A percentile compares a stretch with the other conserved stretches of the same genome.
phyloP scores from a whole-genome alignment of 179 eudicot species.

The Carnegiea gigantea region DNA sequence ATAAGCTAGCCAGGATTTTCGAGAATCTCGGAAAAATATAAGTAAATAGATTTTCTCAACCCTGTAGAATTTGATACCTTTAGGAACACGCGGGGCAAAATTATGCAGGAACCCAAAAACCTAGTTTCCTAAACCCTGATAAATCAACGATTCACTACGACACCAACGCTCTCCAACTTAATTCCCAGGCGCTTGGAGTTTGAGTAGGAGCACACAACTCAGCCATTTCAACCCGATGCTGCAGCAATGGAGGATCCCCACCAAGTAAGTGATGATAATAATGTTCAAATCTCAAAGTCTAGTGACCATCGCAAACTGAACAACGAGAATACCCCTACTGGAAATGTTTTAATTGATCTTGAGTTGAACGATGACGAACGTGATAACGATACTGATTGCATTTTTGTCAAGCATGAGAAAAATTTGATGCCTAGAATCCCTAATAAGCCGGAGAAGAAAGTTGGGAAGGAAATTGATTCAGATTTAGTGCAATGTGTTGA shows the following conservation, averaged over 20 bases:
- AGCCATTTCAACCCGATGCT: neutral
- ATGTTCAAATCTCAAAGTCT: neutral
- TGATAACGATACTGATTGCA: constrained; percentile 24
- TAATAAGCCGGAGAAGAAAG: constrained; percentile 13
- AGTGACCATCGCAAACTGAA: neutral
- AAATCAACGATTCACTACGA: too few species aligned
- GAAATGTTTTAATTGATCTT: constrained; percentile 7
- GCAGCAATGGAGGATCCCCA: neutral
- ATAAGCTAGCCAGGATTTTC: too few species aligned
- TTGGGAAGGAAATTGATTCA: neutral
- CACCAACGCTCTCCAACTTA: neutral
- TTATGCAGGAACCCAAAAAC: too few species aligned
- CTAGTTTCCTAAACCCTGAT: too few species aligned
- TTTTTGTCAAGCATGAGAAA: constrained; percentile 22
- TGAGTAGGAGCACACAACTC: neutral
- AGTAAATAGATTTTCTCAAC: too few species aligned
- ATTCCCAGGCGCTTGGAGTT: constrained; percentile 1
- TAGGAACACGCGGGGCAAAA: too few species aligned
- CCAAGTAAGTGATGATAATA: neutral
- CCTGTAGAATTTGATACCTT: too few species aligned
- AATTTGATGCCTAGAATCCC: constrained; percentile 8
- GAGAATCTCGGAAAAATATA: too few species aligned
- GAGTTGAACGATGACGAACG: neutral
- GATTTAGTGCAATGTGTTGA: constrained; percentile 31
- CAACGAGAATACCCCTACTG: neutral